Conservation (phyloP, 805 yeast genomes). For the Wickerhamomyces ciferrii region DNA sequence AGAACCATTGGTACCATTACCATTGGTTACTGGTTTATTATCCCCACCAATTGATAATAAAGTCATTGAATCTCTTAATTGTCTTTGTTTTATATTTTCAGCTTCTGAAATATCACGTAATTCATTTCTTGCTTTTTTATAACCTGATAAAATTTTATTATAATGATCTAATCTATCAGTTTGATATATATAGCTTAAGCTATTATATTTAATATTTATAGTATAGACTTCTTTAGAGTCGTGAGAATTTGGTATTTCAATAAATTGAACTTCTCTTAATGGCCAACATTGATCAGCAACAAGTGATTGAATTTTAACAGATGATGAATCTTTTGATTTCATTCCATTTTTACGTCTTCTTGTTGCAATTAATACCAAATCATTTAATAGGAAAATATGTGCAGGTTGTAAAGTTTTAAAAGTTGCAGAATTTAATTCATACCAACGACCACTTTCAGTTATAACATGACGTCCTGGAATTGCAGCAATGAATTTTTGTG, state of each 20-base stretch:
- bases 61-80: slow-evolving; percentile 38
- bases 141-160: slow-evolving; percentile 46
- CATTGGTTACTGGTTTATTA: not conserved
- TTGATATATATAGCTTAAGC: slow-evolving; percentile 49
- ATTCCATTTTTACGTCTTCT: slow-evolving; percentile 33
- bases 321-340: too few relatives aligned
- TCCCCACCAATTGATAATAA: slow-evolving; percentile 27
- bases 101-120: slow-evolving; percentile 48
- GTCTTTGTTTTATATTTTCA: slow-evolving; percentile 39
- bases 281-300: slow-evolving; percentile 81
- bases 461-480: slow-evolving; percentile 77
- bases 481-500: slow-evolving; percentile 71
- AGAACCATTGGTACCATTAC: slow-evolving; percentile 10
- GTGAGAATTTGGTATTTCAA: slow-evolving; percentile 16
- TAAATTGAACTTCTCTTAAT: slow-evolving; percentile 46
- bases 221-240: slow-evolving; percentile 25
- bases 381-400: slow-evolving; percentile 74
- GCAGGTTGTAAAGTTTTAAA: slow-evolving; percentile 74
- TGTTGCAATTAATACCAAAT: slow-evolving; percentile 69
- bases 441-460: slow-evolving; percentile 80
- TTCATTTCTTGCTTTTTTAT: slow-evolving; percentile 58
- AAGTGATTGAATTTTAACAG: slow-evolving; percentile 30
- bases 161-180: slow-evolving; percentile 58
- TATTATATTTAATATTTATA: slow-evolving; percentile 42
- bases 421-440: slow-evolving; percentile 79